Evolutionary conservation across 1,139 yeast species (phyloP).

Genomic region (Yarrowia galli): DNA sequence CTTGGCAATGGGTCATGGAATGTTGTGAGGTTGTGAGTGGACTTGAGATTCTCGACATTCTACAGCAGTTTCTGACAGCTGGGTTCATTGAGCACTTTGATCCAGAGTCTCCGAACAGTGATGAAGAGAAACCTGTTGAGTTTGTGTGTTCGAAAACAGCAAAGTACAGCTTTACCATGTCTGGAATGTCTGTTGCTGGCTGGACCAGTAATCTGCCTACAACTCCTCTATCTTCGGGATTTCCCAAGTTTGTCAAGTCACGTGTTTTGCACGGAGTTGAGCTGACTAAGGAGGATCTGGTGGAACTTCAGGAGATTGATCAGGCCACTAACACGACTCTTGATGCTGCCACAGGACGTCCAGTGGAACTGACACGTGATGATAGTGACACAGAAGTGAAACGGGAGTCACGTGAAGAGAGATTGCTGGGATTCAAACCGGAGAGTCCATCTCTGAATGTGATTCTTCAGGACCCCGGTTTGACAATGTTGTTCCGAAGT

Average conservation of each 20-base stretch:
- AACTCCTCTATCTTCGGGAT: background rate
- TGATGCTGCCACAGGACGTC: background rate
- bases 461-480: constrained; percentile 78
- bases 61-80: constrained; percentile 60
- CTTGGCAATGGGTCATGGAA: constrained; percentile 88
- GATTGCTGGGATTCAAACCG: background rate
- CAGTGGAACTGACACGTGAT: background rate
- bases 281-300: constrained; percentile 21
- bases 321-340: background rate
- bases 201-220: constrained; percentile 48
- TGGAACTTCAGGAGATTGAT: constrained; percentile 11
- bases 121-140: background rate
- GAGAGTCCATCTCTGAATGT: constrained; percentile 52
- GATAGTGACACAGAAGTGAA: background rate
- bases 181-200: constrained; percentile 53
- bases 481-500: constrained; percentile 68
- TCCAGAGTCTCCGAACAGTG: constrained; percentile 9
- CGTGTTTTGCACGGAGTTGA: constrained; percentile 15
- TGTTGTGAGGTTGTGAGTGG: constrained; percentile 74
- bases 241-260: constrained; percentile 18
- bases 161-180: constrained; percentile 53
- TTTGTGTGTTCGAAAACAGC: constrained; percentile 50
- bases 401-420: background rate
- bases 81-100: constrained; percentile 56
- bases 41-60: constrained; percentile 68